Percentiles rank a stretch among this genome's conserved stretches.
Evolutionary conservation across 768 basidiomycete genomes (phyloP).

Genomic region (Tricholoma flavovirens): DNA sequence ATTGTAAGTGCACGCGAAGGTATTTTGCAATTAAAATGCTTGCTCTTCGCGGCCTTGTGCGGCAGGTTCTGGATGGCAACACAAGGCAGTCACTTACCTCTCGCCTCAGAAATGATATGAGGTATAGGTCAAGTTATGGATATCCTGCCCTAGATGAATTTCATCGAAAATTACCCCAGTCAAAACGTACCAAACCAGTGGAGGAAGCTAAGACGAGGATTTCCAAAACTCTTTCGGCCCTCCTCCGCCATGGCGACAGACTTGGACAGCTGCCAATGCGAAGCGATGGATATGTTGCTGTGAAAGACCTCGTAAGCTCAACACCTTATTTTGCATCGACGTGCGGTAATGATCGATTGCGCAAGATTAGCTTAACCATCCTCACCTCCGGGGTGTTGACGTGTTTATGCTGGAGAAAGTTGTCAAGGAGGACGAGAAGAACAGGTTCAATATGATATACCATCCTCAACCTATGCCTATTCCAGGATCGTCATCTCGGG

Average conservation of each 20-base stretch:
- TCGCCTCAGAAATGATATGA: neutral
- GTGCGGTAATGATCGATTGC: slow-evolving; percentile 42
- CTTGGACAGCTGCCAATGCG: slow-evolving; percentile 55
- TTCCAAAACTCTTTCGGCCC: slow-evolving; percentile 84
- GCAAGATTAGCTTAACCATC: slow-evolving; percentile 50
- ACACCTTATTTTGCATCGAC: neutral
- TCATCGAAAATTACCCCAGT: too few species aligned
- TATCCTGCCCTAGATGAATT: neutral
- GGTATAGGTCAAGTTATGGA: neutral
- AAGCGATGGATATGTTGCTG: slow-evolving; percentile 74
- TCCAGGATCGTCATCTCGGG: slow-evolving; percentile 17
- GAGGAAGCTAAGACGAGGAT: slow-evolving; percentile 17
- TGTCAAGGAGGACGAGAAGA: slow-evolving; percentile 62
- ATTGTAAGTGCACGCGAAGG: too few species aligned
- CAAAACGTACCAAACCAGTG: neutral
- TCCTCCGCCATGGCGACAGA: slow-evolving; percentile 71
- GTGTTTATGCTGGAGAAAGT: slow-evolving; percentile 48
- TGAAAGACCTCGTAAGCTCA: slow-evolving; percentile 69
- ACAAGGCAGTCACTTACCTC: neutral
- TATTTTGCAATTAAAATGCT: neutral
- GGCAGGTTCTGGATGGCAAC: neutral
- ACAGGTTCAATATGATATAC: slow-evolving; percentile 51
- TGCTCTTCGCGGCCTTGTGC: neutral
- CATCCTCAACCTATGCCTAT: slow-evolving; percentile 25
- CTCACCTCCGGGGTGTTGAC: slow-evolving; percentile 39